These are phyloP conservation scores for Fusarium sp. DNA, from an alignment of 2,329 filamentous ascomycete species.

Conservation along the genomic window DNA sequence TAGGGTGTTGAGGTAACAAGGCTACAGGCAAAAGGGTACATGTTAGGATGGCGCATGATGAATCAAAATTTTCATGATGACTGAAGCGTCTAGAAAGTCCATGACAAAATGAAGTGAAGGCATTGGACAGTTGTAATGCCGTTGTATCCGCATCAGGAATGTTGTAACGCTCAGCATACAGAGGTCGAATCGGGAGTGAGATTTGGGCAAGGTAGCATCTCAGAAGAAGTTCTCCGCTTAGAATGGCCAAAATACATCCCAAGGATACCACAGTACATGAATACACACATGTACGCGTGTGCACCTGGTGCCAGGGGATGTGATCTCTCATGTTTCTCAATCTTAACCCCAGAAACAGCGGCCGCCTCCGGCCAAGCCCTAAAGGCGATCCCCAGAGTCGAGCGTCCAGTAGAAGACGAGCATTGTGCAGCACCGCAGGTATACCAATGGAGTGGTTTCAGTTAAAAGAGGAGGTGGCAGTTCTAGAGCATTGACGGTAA, in stretches of 20 bases:
- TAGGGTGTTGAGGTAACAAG: background rate
- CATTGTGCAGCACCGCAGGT: background rate
- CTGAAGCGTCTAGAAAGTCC: conserved; percentile 4
- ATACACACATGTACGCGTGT: conserved; percentile 2
- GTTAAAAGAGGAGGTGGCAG: conserved; percentile 4
- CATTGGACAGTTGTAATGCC: background rate
- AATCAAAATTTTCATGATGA: conserved; percentile 5
- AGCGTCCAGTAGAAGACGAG: conserved; percentile 1
- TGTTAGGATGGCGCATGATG: conserved; percentile 11
- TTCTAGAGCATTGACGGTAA: background rate
- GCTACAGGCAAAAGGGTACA: conserved; percentile 12
- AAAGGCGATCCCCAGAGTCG: background rate
- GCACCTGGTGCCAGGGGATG: background rate
- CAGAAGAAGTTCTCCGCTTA: conserved; percentile 6
- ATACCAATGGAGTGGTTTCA: conserved; percentile 21
- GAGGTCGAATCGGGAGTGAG: background rate
- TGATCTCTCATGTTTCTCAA: conserved; percentile 7
- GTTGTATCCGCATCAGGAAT: conserved; percentile 9
- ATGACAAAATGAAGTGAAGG: background rate
- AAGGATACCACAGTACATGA: background rate
- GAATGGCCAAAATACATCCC: background rate
- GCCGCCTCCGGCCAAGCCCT: conserved; percentile 3
- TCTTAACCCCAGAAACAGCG: conserved; percentile 13
- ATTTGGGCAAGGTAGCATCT: conserved; percentile 13
- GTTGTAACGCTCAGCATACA: background rate